phyloP scores from a whole-genome alignment of 805 yeast genomes.

The Wickerhamomyces xylosicus region DNA sequence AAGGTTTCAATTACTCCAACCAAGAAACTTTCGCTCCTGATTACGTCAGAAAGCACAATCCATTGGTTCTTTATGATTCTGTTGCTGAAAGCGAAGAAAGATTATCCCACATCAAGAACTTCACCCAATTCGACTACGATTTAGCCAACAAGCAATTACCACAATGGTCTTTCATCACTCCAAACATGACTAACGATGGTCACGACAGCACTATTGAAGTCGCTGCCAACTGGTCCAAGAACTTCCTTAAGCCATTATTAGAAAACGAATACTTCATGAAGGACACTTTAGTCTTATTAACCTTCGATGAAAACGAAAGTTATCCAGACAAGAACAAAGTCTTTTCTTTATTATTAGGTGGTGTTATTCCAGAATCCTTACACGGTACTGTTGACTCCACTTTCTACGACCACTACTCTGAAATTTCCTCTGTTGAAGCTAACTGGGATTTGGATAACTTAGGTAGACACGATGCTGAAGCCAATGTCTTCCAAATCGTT shows the following conservation, averaged over 20 bases:
- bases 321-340: conserved; percentile 34
- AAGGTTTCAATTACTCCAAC: conserved; percentile 35
- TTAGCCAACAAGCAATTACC: conserved; percentile 30
- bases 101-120: conserved; percentile 34
- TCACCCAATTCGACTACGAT: conserved; percentile 33
- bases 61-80: conserved; percentile 32
- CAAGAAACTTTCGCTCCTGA: conserved; percentile 32
- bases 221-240: conserved; percentile 37
- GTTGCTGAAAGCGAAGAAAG: conserved; percentile 26
- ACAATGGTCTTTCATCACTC: conserved; percentile 43
- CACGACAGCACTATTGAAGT: conserved; percentile 36
- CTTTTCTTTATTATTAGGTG: conserved; percentile 36
- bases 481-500: conserved; percentile 35
- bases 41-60: conserved; percentile 44
- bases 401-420: conserved; percentile 43
- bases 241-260: conserved; percentile 33
- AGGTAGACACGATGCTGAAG: conserved; percentile 40
- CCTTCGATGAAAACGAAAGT: conserved; percentile 40
- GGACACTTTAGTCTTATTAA: conserved; percentile 31
- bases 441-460: conserved; percentile 40
- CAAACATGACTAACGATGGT: conserved; percentile 45
- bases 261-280: conserved; percentile 36
- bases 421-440: conserved; percentile 36
- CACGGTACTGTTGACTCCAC: conserved; percentile 34
- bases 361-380: conserved; percentile 27